Evolutionary conservation across 768 basidiomycete species (phyloP).

Genomic region (Auriculariales sp.): DNA sequence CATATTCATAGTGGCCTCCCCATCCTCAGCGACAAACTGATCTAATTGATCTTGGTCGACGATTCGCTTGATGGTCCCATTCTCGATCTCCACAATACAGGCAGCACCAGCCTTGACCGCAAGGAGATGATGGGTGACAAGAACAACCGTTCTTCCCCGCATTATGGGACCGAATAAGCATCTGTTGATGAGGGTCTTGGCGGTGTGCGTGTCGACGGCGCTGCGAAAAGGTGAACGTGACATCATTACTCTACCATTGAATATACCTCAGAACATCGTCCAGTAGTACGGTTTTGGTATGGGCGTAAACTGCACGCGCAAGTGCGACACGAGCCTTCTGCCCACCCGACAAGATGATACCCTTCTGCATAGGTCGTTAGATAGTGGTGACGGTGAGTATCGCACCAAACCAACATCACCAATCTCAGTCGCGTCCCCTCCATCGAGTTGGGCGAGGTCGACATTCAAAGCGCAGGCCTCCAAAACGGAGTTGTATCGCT

Average conservation of each 20-base stretch:
- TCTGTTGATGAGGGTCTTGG: constrained; percentile 47
- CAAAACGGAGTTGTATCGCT: constrained; percentile 49
- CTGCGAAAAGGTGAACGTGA: too few relatives aligned
- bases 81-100: too few relatives aligned
- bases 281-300: constrained; percentile 8
- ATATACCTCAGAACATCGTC: constrained; percentile 13
- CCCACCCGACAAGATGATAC: constrained; percentile 7
- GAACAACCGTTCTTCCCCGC: constrained; percentile 51
- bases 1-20: too few relatives aligned
- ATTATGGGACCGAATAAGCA: constrained; percentile 53
- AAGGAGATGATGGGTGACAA: constrained; percentile 76
- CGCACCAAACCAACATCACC: neutral
- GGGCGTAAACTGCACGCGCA: constrained; percentile 10
- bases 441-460: too few relatives aligned
- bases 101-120: too few relatives aligned
- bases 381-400: neutral
- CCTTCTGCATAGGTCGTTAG: constrained; percentile 26
- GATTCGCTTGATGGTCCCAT: too few relatives aligned
- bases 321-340: constrained; percentile 9
- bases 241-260: too few relatives aligned
- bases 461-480: constrained; percentile 68
- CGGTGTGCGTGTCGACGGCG: constrained; percentile 68
- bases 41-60: too few relatives aligned
- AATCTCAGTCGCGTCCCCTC: neutral
- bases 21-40: too few relatives aligned